Conservation (phyloP, 1,284 basidiomycete genomes). For the Tetrapyrgos nigripes region DNA sequence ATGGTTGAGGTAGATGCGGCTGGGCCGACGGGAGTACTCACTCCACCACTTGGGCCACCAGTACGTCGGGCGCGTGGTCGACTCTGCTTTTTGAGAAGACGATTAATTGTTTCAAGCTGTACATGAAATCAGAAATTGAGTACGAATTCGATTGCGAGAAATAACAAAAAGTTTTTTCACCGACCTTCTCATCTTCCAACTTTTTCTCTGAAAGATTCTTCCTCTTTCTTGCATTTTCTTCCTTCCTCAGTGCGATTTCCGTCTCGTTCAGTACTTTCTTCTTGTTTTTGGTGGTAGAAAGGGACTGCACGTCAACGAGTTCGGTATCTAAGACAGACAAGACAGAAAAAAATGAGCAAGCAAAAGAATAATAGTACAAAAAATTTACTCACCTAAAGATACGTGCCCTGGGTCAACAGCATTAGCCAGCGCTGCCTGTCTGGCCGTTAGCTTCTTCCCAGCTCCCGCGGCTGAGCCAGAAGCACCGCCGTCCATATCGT, state of each 20-base stretch:
- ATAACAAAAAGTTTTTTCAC: neutral
- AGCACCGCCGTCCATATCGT: conserved; percentile 21
- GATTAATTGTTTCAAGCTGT: conserved; percentile 88
- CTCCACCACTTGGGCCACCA: conserved; percentile 32
- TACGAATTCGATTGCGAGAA: conserved; percentile 11
- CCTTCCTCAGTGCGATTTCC: conserved; percentile 81
- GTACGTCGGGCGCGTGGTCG: conserved; percentile 59
- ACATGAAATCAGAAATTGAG: conserved; percentile 6
- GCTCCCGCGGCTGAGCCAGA: conserved; percentile 34
- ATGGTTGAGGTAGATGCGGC: neutral
- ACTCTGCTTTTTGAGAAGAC: conserved; percentile 87
- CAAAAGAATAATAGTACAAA: conserved; percentile 12
- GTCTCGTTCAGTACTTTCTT: conserved; percentile 85
- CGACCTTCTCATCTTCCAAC: conserved; percentile 90
- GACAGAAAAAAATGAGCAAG: too few relatives aligned
- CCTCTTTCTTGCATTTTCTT: conserved; percentile 87
- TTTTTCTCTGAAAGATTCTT: conserved; percentile 90
- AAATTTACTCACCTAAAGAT: conserved; percentile 52
- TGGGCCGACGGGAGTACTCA: conserved; percentile 19
- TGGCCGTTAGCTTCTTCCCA: conserved; percentile 63
- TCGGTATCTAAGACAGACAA: conserved; percentile 12
- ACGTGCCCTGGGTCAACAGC: conserved; percentile 72
- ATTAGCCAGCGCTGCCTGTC: conserved; percentile 75
- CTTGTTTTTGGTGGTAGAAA: conserved; percentile 43
- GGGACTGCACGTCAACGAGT: conserved; percentile 4